Percentiles rank a stretch among this genome's conserved stretches.
phyloP scores from a whole-genome alignment of 371 early-diverging fungal genomes.

The Capniomyces stellatus region DNA sequence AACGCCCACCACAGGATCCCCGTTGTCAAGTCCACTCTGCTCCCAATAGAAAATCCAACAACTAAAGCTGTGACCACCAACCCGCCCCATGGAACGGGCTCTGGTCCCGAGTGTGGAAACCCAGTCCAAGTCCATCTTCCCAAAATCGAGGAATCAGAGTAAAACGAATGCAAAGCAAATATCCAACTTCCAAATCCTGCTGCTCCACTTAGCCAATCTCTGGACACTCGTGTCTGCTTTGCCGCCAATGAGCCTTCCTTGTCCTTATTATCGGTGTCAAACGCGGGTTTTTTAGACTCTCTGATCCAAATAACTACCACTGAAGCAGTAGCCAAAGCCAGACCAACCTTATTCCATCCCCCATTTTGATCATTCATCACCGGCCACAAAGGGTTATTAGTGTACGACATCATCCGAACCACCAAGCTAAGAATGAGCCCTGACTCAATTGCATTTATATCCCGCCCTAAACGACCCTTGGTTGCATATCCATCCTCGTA shows the following conservation, averaged over 20 bases:
- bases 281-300: constrained; percentile 9
- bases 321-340: constrained; percentile 39
- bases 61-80: constrained; percentile 41
- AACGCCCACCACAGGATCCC: constrained; percentile 37
- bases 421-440: constrained; percentile 48
- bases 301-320: constrained; percentile 33
- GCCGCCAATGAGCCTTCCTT: not conserved
- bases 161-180: constrained; percentile 56
- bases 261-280: constrained; percentile 9
- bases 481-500: constrained; percentile 31
- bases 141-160: constrained; percentile 49
- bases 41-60: constrained; percentile 32
- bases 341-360: constrained; percentile 43
- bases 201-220: constrained; percentile 32
- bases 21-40: constrained; percentile 30
- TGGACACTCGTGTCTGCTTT: not conserved
- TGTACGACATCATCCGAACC: constrained; percentile 52
- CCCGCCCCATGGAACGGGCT: constrained; percentile 55
- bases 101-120: constrained; percentile 54
- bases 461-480: constrained; percentile 35
- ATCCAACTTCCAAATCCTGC: constrained; percentile 44
- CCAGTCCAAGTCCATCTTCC: constrained; percentile 59
- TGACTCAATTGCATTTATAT: constrained; percentile 38
- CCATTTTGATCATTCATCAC: constrained; percentile 54
- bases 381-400: constrained; percentile 66